Conservation (phyloP, 352 stramenopile species). For the Phytophthora pluvialis region DNA sequence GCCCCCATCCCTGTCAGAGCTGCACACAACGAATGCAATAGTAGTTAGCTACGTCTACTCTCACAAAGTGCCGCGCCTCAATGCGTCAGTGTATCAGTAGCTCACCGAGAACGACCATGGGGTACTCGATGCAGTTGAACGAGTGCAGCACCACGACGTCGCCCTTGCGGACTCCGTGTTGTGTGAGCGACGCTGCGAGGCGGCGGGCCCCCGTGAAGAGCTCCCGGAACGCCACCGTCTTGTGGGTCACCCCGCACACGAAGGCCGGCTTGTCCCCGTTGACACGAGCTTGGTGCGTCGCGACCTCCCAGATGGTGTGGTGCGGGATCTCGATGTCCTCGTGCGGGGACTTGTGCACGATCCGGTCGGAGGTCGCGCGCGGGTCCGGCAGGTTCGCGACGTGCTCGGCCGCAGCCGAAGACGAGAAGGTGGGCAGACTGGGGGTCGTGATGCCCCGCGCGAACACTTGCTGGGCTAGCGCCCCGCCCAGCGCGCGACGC, state of each 20-base stretch:
- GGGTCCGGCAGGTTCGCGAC: constrained; percentile 18
- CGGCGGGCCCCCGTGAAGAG: constrained; percentile 37
- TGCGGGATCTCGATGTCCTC: constrained; percentile 40
- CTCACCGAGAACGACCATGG: constrained; percentile 59
- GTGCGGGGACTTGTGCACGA: constrained; percentile 57
- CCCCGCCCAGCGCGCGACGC: constrained; percentile 13
- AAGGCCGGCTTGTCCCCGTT: constrained; percentile 45
- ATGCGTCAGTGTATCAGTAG: neutral
- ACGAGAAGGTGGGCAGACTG: constrained; percentile 30
- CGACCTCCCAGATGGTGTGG: constrained; percentile 52
- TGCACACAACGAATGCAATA: constrained; percentile 6
- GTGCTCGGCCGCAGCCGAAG: constrained; percentile 22
- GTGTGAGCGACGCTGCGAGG: constrained; percentile 45
- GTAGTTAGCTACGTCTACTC: constrained; percentile 4
- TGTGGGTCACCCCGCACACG: constrained; percentile 52
- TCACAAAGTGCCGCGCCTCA: neutral
- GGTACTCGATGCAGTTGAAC: constrained; percentile 71
- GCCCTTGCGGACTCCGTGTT: constrained; percentile 48
- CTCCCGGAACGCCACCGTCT: constrained; percentile 49
- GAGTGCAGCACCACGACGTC: constrained; percentile 62
- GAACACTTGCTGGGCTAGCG: constrained; percentile 18
- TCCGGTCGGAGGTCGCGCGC: constrained; percentile 23
- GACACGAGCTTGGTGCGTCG: constrained; percentile 41
- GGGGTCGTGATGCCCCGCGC: constrained; percentile 25
- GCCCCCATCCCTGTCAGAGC: constrained; percentile 51